Evolutionary conservation across 345 rosid genomes (phyloP), one percentile per base, ranked within the genome.

Genomic region (Toxicodendron radicans): DNA sequence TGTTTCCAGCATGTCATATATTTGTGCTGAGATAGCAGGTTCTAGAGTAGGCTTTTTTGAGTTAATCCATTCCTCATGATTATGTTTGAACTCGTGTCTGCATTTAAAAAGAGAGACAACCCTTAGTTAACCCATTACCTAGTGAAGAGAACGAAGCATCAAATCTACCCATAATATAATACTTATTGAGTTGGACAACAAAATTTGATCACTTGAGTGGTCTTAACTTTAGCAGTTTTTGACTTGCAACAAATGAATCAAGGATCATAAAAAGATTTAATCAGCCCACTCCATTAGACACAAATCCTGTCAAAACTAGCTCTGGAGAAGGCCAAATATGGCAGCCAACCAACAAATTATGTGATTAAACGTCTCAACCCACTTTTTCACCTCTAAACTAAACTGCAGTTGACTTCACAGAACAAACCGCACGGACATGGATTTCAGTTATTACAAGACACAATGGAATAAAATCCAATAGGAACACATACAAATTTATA

Each of bases 11-110:
- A 33, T 54, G 74, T 88, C 92, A 74, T 75, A 10, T 76, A 90
- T 38, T 71, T 88, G 85, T 35, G 87, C 71, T 41, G 81, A 85
- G 76, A 89, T 72, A 35, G 78, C 61, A 65, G 93, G 82, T 80
- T 88, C 93, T 60, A 93, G 84, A 75, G 79, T 79, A 64, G 96
- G 98, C 81, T 91, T 95, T 65, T 75, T 92, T 7, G 82, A 66
- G 43, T 83, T 79, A 67, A 95, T 85, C 99, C 99, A 93, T 53
- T 87, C 94, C 24, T 75, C 84, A 73, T 95, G 97, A 78, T 78
- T 80, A 59, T 52, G 38, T 78, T 79, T 87, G 78, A 95, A 90
- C 78, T 95, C 99, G 58, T 88, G 85, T 81, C 99, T 95, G 87
- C 65, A 66, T 35, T 74, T 45, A 74, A 76, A 63, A 70, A 68